These are phyloP conservation scores for Pythium volutum DNA, from an alignment of 352 stramenopile species.

Conservation along the genomic window DNA sequence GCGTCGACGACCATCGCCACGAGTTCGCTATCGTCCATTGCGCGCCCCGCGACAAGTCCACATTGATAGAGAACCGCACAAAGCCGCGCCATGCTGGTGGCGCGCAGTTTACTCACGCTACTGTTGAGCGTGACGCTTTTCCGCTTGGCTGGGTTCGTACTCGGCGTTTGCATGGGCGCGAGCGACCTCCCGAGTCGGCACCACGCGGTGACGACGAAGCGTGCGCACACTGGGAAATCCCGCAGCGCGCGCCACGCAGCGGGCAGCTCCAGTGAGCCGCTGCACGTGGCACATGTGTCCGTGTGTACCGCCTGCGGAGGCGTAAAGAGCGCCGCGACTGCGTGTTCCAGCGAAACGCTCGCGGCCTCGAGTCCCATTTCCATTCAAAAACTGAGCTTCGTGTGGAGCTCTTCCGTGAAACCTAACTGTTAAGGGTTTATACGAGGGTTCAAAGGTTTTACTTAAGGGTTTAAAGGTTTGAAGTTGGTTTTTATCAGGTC, in stretches of 20 bases:
- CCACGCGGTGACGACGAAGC: constrained; percentile 10
- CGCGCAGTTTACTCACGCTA: neutral
- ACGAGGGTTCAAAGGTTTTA: neutral
- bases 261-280: constrained; percentile 10
- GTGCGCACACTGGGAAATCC: constrained; percentile 16
- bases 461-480: no score
- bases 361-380: constrained; percentile 28
- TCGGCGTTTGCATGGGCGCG: constrained; percentile 2
- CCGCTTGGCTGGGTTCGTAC: neutral
- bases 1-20: constrained; percentile 2
- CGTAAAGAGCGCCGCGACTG: constrained; percentile 45
- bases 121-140: neutral
- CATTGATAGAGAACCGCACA: constrained; percentile 18
- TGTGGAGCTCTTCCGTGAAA: neutral
- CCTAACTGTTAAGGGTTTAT: neutral
- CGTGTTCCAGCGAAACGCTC: constrained; percentile 29
- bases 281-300: constrained; percentile 8
- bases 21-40: constrained; percentile 15
- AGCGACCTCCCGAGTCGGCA: neutral
- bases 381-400: constrained; percentile 7
- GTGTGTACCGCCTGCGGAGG: neutral
- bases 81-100: constrained; percentile 7
- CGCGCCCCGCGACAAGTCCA: constrained; percentile 6
- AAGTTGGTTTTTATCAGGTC: no score
- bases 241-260: constrained; percentile 17